phyloP scores from a whole-genome alignment of 495 filamentous ascomycete species.

The Penicillium desertorum region DNA sequence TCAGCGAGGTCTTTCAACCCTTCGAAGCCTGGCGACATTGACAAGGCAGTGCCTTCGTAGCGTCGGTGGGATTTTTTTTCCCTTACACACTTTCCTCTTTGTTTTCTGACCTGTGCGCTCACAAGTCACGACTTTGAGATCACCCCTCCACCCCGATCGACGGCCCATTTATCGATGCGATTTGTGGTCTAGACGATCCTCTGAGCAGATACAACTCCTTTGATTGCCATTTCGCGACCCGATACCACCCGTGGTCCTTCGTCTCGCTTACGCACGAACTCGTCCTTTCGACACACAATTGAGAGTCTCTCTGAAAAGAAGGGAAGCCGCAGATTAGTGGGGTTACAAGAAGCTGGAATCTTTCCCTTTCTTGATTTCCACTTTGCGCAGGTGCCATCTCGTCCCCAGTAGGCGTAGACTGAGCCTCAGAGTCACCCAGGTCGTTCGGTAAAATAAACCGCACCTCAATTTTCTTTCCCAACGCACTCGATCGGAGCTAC shows the following conservation, averaged over 20 bases:
- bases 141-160: conserved; percentile 1
- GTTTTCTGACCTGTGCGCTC: conserved; percentile 13
- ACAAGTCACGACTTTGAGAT: conserved; percentile 11
- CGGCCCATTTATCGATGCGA: conserved; percentile 30
- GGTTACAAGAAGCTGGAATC: conserved; percentile 35
- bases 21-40: conserved; percentile 10
- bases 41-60: conserved; percentile 23
- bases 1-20: not conserved
- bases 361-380: conserved; percentile 27
- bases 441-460: conserved; percentile 28
- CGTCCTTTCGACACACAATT: conserved; percentile 11
- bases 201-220: conserved; percentile 2
- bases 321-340: conserved; percentile 34
- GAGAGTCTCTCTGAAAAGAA: conserved; percentile 29
- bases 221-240: conserved; percentile 1
- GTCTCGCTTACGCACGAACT: conserved; percentile 9
- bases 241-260: conserved; percentile 4
- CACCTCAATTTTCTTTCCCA: conserved; percentile 18
- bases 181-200: conserved; percentile 29
- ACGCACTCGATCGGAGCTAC: conserved; percentile 16
- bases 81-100: not conserved
- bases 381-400: conserved; percentile 32
- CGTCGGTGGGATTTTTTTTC: conserved; percentile 12
- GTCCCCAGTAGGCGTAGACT: conserved; percentile 23
- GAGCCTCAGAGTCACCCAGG: conserved; percentile 27